These are phyloP conservation scores for Phaeolepiota aurea DNA, from an alignment of 768 basidiomycete species.

Conservation along the genomic window DNA sequence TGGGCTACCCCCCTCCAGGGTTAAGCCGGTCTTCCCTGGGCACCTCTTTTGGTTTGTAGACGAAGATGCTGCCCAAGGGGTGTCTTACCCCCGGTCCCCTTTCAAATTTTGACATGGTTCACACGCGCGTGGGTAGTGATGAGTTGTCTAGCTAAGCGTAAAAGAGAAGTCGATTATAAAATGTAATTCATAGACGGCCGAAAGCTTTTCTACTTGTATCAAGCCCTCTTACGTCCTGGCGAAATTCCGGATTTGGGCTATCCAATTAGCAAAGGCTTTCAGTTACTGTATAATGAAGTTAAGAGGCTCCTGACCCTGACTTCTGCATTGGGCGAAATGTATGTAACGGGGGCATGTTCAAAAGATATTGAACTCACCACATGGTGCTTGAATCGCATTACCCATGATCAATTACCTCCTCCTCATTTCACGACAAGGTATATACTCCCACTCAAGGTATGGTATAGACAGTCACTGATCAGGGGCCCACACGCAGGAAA, in stretches of 20 bases:
- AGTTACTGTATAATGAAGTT: too few species aligned
- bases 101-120: slow-evolving; percentile 44
- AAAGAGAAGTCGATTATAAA: not conserved
- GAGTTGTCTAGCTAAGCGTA: too few species aligned
- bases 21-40: slow-evolving; percentile 72
- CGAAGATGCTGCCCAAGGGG: slow-evolving; percentile 65
- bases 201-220: too few species aligned
- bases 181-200: not conserved
- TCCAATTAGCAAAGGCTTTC: too few species aligned
- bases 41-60: slow-evolving; percentile 95
- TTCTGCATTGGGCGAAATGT: too few species aligned
- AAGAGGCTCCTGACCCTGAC: too few species aligned
- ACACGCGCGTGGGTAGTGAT: too few species aligned
- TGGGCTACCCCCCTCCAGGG: slow-evolving; percentile 76
- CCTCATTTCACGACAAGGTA: slow-evolving; percentile 87
- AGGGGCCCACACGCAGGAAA: slow-evolving; percentile 51
- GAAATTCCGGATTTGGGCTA: too few species aligned
- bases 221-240: too few species aligned
- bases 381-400: not conserved
- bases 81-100: slow-evolving; percentile 44
- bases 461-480: not conserved
- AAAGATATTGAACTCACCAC: too few species aligned
- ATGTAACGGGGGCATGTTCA: too few species aligned
- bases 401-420: slow-evolving; percentile 88
- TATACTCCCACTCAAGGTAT: not conserved